These are phyloP conservation scores for Nakazawaea peltata DNA, from an alignment of 805 yeast genomes.

Conservation along the genomic window DNA sequence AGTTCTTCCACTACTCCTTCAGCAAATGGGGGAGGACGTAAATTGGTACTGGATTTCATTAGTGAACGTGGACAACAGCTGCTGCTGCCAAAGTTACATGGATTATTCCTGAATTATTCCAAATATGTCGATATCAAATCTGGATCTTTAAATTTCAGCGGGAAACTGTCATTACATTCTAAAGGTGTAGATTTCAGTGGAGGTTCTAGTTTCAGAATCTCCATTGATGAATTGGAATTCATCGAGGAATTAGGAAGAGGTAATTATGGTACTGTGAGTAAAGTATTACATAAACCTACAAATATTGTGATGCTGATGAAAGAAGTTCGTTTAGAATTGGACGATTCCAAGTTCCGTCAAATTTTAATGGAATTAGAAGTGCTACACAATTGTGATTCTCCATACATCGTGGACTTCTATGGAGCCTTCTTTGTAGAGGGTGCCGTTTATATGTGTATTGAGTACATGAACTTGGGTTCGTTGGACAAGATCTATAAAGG, in stretches of 20 bases:
- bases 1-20: conserved; percentile 14
- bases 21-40: conserved; percentile 7
- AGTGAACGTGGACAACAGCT: conserved; percentile 17
- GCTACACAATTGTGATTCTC: conserved; percentile 83
- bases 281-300: conserved; percentile 89
- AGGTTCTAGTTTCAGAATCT: conserved; percentile 81
- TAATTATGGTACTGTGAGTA: conserved; percentile 92
- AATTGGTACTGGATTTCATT: conserved; percentile 16
- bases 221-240: conserved; percentile 75
- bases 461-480: conserved; percentile 95
- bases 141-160: conserved; percentile 86
- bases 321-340: conserved; percentile 88
- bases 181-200: conserved; percentile 86
- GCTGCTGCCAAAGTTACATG: conserved; percentile 33
- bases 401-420: conserved; percentile 89
- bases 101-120: conserved; percentile 75
- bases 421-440: conserved; percentile 98
- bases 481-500: conserved; percentile 75
- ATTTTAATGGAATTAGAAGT: conserved; percentile 95
- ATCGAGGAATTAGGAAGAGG: conserved; percentile 91
- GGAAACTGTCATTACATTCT: conserved; percentile 87
- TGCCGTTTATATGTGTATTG: conserved; percentile 97
- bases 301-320: conserved; percentile 95
- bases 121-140: conserved; percentile 87
- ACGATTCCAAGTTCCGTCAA: conserved; percentile 89